A percentile compares a stretch with the other conserved stretches of the same genome.
These are phyloP conservation scores for Tricholoma flavovirens DNA, from an alignment of 768 basidiomycete species.

Conservation along the genomic window DNA sequence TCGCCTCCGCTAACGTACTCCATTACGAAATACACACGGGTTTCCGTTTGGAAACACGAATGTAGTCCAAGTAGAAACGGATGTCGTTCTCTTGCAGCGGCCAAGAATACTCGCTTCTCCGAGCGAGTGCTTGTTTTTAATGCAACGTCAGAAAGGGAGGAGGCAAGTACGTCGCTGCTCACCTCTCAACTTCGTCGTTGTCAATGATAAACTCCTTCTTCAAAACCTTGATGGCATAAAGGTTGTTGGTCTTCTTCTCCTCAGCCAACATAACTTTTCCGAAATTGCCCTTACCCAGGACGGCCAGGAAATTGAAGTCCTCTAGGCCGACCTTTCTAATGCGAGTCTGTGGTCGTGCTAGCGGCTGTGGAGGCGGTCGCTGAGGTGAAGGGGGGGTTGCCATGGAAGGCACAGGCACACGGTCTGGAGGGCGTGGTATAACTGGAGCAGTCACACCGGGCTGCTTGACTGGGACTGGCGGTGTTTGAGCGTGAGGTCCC, in stretches of 20 bases:
- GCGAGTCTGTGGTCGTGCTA: slow-evolving; percentile 38
- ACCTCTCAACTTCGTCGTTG: slow-evolving; percentile 99
- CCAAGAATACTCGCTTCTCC: slow-evolving; percentile 96
- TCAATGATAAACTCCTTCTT: slow-evolving; percentile 99
- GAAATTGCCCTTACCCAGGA: slow-evolving; percentile 98
- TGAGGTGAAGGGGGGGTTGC: slow-evolving; percentile 15
- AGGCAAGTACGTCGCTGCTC: slow-evolving; percentile 1
- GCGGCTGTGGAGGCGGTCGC: slow-evolving; percentile 27
- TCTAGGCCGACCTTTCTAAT: slow-evolving; percentile 92
- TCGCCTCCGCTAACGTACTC: slow-evolving; percentile 99
- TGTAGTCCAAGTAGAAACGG: slow-evolving; percentile 96
- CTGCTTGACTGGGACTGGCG: slow-evolving; percentile 32
- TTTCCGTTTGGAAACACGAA: slow-evolving; percentile 99
- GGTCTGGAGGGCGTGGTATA: slow-evolving; percentile 25
- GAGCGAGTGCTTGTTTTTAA: slow-evolving; percentile 75
- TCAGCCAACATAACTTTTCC: slow-evolving; percentile 99
- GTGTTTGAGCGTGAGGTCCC: slow-evolving; percentile 15
- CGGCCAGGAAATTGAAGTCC: slow-evolving; percentile 98
- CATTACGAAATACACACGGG: slow-evolving; percentile 99
- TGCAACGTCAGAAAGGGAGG: slow-evolving; percentile 10
- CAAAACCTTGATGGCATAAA: slow-evolving; percentile 99
- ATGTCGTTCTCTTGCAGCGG: slow-evolving; percentile 95
- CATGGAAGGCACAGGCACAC: slow-evolving; percentile 17
- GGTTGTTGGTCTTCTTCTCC: slow-evolving; percentile 83
- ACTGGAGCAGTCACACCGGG: slow-evolving; percentile 28